phyloP scores from a whole-genome alignment of 2,329 filamentous ascomycete genomes.

The Myrmaecium sp. region DNA sequence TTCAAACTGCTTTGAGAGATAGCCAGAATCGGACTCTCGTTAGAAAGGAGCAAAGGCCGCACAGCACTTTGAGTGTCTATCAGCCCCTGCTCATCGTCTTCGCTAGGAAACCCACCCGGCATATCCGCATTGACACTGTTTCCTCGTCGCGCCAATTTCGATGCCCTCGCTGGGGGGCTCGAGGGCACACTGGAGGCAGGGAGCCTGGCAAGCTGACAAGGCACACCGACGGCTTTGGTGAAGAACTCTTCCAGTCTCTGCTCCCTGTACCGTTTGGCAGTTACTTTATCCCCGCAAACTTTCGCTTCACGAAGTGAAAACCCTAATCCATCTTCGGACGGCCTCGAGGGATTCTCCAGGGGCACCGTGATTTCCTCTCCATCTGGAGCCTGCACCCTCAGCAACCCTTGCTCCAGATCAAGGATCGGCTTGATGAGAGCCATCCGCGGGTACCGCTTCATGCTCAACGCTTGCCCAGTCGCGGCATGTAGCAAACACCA shows the following conservation, averaged over 20 bases:
- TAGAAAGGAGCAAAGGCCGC: constrained; percentile 61
- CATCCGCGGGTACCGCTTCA: constrained; percentile 82
- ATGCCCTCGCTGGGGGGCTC: too few species aligned
- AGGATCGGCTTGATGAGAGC: constrained; percentile 60
- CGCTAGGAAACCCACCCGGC: constrained; percentile 37
- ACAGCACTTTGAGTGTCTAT: constrained; percentile 33
- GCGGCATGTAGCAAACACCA: constrained; percentile 88
- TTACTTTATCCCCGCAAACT: constrained; percentile 70
- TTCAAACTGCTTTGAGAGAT: constrained; percentile 69
- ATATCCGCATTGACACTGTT: constrained; percentile 20
- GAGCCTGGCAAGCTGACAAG: constrained; percentile 73
- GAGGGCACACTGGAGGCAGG: constrained; percentile 43
- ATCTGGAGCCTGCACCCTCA: constrained; percentile 42
- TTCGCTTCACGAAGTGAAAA: constrained; percentile 37
- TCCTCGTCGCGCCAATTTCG: constrained; percentile 6
- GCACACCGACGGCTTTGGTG: constrained; percentile 53
- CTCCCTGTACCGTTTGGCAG: constrained; percentile 53
- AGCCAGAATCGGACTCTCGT: constrained; percentile 83
- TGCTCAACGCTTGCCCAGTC: constrained; percentile 67
- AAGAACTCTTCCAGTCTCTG: constrained; percentile 58
- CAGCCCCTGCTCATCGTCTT: too few species aligned
- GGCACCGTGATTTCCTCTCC: constrained; percentile 32
- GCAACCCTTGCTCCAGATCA: constrained; percentile 48
- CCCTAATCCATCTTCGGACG: constrained; percentile 28
- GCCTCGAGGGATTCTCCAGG: constrained; percentile 48